A percentile compares a stretch with the other conserved stretches of the same genome.
Conservation (phyloP, 495 filamentous ascomycete species). For the Trichodelitschia bisporula region DNA sequence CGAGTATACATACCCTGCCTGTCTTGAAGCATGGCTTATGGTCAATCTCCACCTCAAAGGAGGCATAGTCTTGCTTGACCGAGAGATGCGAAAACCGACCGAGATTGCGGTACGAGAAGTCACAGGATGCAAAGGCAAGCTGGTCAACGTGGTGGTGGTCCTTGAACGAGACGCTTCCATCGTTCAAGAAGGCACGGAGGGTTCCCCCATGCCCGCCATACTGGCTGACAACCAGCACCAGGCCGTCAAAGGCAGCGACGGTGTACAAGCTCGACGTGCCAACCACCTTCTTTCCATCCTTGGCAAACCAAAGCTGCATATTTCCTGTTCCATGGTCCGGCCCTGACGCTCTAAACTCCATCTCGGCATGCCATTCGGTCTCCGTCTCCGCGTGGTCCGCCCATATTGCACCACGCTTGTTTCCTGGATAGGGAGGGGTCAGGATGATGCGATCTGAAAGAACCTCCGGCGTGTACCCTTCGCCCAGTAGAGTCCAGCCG, state of each 20-base stretch:
- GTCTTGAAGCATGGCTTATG: conserved; percentile 64
- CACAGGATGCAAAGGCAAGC: conserved; percentile 83
- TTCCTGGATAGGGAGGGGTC: conserved; percentile 72
- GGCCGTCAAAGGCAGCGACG: conserved; percentile 56
- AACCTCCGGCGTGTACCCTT: conserved; percentile 42
- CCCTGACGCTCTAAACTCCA: conserved; percentile 72
- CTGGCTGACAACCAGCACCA: conserved; percentile 68
- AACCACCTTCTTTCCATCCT: conserved; percentile 37
- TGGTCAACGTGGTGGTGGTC: conserved; percentile 54
- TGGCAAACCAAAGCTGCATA: conserved; percentile 78
- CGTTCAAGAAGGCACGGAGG: conserved; percentile 81
- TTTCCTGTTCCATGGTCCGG: conserved; percentile 72
- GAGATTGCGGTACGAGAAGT: conserved; percentile 74
- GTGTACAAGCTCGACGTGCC: conserved; percentile 61
- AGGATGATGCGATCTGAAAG: conserved; percentile 82
- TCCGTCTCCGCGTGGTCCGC: conserved; percentile 22
- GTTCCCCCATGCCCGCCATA: conserved; percentile 51
- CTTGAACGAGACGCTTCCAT: conserved; percentile 62
- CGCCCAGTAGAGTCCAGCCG: conserved; percentile 44
- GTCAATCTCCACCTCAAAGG: conserved; percentile 61
- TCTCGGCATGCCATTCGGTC: conserved; percentile 47
- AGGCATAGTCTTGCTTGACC: conserved; percentile 35
- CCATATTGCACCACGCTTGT: conserved; percentile 66
- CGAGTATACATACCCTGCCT: conserved; percentile 30
- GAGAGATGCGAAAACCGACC: conserved; percentile 58